Conservation (phyloP, 176 grass and related monocot species). For the Oryza coarctata region DNA sequence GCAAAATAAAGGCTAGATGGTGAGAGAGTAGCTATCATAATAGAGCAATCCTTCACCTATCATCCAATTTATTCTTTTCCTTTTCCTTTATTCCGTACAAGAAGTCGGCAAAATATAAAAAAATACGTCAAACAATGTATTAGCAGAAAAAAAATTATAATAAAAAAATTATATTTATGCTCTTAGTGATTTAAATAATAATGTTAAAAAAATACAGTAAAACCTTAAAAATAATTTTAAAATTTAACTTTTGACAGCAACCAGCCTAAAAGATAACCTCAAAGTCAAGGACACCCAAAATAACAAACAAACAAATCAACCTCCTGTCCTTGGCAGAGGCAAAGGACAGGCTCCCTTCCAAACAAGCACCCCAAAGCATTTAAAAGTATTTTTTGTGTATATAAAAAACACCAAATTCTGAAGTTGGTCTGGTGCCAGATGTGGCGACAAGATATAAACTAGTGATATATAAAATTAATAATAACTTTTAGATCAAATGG, state of each 20-base stretch:
- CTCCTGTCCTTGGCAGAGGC: constrained; percentile 10
- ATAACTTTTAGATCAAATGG: constrained; percentile 23
- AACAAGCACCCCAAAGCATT: neutral
- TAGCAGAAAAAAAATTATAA: no score
- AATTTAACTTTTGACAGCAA: no score
- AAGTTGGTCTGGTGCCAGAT: neutral
- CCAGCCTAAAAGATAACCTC: no score
- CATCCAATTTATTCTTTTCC: neutral
- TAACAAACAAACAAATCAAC: constrained; percentile 25
- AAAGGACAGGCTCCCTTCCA: constrained; percentile 10
- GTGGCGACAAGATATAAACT: constrained; percentile 18
- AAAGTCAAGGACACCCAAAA: constrained; percentile 1
- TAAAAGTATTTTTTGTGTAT: neutral
- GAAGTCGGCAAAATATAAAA: no score
- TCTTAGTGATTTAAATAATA: no score
- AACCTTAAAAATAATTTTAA: no score
- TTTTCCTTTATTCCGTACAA: constrained; percentile 11
- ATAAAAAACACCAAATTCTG: neutral
- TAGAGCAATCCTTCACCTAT: constrained; percentile 43
- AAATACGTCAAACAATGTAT: no score
- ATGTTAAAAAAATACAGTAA: no score
- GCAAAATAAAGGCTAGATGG: constrained; percentile 11
- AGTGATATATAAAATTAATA: constrained; percentile 7
- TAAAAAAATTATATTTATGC: no score
- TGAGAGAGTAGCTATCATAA: constrained; percentile 7